These are phyloP conservation scores for Fusarium musae DNA, from an alignment of 2,329 filamentous ascomycete genomes.

Conservation along the genomic window DNA sequence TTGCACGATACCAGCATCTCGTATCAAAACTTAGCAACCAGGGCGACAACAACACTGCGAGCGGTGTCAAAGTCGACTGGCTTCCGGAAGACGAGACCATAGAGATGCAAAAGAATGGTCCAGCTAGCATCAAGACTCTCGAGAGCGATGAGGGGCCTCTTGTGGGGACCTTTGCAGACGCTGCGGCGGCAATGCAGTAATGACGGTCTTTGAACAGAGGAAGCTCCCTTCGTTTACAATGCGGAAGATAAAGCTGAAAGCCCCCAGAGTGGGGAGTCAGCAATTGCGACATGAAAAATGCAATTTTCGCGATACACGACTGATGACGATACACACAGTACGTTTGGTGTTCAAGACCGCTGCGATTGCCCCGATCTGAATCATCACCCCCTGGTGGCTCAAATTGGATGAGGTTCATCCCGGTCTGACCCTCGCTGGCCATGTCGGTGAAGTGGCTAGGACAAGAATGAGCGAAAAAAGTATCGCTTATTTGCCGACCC, in stretches of 20 bases:
- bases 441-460: conserved; percentile 22
- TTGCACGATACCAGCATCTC: conserved; percentile 70
- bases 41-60: conserved; percentile 51
- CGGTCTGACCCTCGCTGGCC: conserved; percentile 4
- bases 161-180: conserved; percentile 70
- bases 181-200: conserved; percentile 62
- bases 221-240: background rate
- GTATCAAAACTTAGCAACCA: conserved; percentile 68
- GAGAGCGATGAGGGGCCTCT: conserved; percentile 55
- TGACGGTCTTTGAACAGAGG: background rate
- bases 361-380: conserved; percentile 6
- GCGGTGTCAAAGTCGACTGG: conserved; percentile 66
- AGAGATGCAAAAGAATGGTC: conserved; percentile 56
- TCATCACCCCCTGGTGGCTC: conserved; percentile 1
- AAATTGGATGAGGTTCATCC: conserved; percentile 1
- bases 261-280: background rate
- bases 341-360: conserved; percentile 13
- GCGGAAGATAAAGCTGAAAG: background rate
- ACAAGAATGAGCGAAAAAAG: conserved; percentile 30
- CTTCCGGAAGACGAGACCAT: conserved; percentile 62
- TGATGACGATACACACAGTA: conserved; percentile 8
- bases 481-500: conserved; percentile 6
- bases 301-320: conserved; percentile 12
- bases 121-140: conserved; percentile 49
- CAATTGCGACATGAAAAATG: conserved; percentile 11